phyloP scores from a whole-genome alignment of 2,329 filamentous ascomycete genomes.

The Talaromyces sp. region DNA sequence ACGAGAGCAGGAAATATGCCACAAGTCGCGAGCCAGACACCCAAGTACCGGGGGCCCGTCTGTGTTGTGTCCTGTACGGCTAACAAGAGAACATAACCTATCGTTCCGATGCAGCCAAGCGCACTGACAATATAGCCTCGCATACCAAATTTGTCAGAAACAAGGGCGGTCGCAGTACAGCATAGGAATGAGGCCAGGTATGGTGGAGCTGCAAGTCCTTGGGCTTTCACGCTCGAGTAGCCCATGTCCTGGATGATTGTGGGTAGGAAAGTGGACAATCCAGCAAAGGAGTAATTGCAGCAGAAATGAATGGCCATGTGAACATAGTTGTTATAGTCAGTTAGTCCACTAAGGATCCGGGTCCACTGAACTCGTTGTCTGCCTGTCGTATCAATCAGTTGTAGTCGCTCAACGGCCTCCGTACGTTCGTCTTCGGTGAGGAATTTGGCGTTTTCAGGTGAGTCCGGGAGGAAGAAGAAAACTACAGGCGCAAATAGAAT shows the following conservation, averaged over 20 bases:
- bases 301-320: slow-evolving; percentile 8
- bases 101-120: background rate
- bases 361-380: background rate
- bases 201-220: slow-evolving; percentile 16
- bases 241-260: slow-evolving; percentile 21
- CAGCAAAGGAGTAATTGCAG: slow-evolving; percentile 10
- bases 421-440: background rate
- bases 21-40: background rate
- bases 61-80: background rate
- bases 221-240: slow-evolving; percentile 18
- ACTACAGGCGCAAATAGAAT: background rate
- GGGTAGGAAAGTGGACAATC: slow-evolving; percentile 14
- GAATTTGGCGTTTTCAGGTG: background rate
- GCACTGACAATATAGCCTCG: background rate
- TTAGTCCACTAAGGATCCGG: background rate
- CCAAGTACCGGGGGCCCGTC: background rate
- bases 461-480: background rate
- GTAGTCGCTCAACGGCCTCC: background rate
- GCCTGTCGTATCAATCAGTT: background rate
- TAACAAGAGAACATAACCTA: slow-evolving; percentile 15
- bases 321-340: slow-evolving; percentile 19
- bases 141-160: background rate
- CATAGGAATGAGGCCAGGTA: slow-evolving; percentile 9
- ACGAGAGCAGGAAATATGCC: background rate
- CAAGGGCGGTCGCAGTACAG: background rate